Evolutionary conservation across 495 filamentous ascomycete genomes (phyloP), one percentile per base, ranked within the genome.

Genomic region (Annulohypoxylon bovei): DNA sequence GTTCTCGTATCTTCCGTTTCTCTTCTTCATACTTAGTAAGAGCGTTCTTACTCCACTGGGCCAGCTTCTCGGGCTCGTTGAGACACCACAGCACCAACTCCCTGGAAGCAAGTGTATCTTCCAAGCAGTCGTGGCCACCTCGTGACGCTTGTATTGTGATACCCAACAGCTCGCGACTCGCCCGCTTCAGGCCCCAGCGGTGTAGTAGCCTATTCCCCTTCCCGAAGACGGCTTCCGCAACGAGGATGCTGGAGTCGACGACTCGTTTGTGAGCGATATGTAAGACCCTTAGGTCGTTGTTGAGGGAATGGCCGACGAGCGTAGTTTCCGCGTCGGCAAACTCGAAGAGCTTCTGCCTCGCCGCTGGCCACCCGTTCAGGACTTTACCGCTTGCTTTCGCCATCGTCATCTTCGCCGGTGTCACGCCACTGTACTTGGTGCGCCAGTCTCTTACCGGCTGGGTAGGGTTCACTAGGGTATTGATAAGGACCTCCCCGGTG

Each of bases 401-500:
- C 0, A 18, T 32, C 9, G 54, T 16, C 52, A 79, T 25, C 40
- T 32, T 50, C 9, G 18, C 11, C 6, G 52, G 40, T 0, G 62
- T 76, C 0, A 86, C 67, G 0, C 84, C 83, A 12, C 81, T 83
- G 22, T 70, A 81, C 0, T 67, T 70, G 0, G 79, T 81, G 30
- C 81, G 80, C 70, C 74, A 77, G 59, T 86, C 79, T 8, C 37
- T 39, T 62, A 86, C 82, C 2, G 56, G 14, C 0, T 79, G 69
- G 0, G 62, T 66, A 0, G 85, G 84, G 1, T 54, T 69, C 0
- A 86, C 84, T 7, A 86, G 67, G 0, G 69, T 65, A 59, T 87
- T 75, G 25, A 87, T 68, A 9, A 86, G 74, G 1, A 77, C 44
- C 3, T 79, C 71, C 1, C 83, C 80, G 0, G 77, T 77, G 64